Percentiles rank a stretch among this genome's conserved stretches.
Evolutionary conservation across 495 filamentous ascomycete genomes (phyloP).

Genomic region (Collariella sp.): DNA sequence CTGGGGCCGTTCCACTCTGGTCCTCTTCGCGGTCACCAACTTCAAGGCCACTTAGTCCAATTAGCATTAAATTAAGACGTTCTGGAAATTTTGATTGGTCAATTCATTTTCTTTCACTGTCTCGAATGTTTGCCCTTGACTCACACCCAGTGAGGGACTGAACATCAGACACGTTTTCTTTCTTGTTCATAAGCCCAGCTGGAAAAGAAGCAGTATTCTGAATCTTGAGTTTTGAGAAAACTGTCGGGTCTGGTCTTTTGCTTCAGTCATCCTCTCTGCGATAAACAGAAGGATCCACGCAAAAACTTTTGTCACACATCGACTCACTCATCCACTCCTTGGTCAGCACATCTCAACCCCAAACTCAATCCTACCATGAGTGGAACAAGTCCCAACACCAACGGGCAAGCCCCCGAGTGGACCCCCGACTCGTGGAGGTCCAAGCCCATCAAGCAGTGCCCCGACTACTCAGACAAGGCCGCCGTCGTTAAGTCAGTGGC

Average conservation of each 20-base stretch:
- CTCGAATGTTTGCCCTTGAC: conserved; percentile 3
- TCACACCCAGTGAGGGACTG: conserved; percentile 4
- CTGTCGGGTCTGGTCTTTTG: not conserved
- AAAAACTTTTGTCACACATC: too few relatives aligned
- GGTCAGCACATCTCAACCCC: not conserved
- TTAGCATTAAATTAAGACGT: too few relatives aligned
- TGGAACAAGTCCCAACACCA: not conserved
- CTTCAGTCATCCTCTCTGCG: not conserved
- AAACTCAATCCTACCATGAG: conserved; percentile 5
- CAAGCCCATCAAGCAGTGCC: conserved; percentile 88
- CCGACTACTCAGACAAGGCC: conserved; percentile 62
- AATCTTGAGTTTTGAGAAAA: not conserved
- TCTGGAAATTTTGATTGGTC: conserved; percentile 6
- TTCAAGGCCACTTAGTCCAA: not conserved
- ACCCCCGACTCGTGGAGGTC: conserved; percentile 69
- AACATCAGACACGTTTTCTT: not conserved
- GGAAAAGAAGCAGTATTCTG: not conserved
- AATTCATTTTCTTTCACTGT: conserved; percentile 7
- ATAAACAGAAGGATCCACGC: too few relatives aligned
- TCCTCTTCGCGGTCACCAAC: too few relatives aligned
- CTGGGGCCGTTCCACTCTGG: too few relatives aligned
- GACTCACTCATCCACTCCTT: not conserved
- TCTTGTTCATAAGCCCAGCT: conserved; percentile 5
- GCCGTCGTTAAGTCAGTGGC: conserved; percentile 54
- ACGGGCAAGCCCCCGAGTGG: conserved; percentile 30